Base-by-base conservation (phyloP, 257 asterid genomes). In the Thymus mandschuricus region DNA sequence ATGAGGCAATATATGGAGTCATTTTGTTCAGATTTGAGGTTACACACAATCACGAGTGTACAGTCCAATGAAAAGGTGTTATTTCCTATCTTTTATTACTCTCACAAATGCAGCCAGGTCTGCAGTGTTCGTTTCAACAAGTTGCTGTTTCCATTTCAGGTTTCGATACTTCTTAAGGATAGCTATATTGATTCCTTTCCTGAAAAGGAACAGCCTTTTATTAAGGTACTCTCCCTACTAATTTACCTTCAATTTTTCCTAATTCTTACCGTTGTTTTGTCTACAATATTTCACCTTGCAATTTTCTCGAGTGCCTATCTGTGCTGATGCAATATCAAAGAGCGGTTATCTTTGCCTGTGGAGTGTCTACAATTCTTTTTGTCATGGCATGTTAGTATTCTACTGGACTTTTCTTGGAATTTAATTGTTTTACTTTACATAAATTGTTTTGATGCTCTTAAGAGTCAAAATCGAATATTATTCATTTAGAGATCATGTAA, bases 181-280 rank as follows among this genome's bases (percentile, higher is more conserved):
- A 93, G 94, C 80, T 93, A 88, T 66, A 79, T 93, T 10, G 84
- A 85, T 69, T 93, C 98, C 56, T 93, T 90, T 77, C 88, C 92
- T 5, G 59, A 8, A 52, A 82, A 72, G 74, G 96, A 88, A 75
- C 95, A 72, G 76, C 70, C 92, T 50, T 93, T 93, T 64, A 69
- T 93, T 60, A 81, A 90, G 98, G 98, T 92, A 88, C 69, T 15
- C 13, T 60, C 67, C 54, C 50, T 3, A 34, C 15, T 66, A 64
- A 9, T 58, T 21, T 48, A 27, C 69, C 51, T 38, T 45, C 4
- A 43, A 60, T n/a, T 30, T 59, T 59, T 58, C 44, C 28, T 28
- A 6, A 30, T 55, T 49, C 28, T 51, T 28, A 0, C 21, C 21
- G 21, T 21, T 31, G 38, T 51, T 60, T 45, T 30, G 21, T 6